These are phyloP conservation scores for Globisporangium echinulatum DNA, from an alignment of 352 stramenopile species.

Conservation along the genomic window DNA sequence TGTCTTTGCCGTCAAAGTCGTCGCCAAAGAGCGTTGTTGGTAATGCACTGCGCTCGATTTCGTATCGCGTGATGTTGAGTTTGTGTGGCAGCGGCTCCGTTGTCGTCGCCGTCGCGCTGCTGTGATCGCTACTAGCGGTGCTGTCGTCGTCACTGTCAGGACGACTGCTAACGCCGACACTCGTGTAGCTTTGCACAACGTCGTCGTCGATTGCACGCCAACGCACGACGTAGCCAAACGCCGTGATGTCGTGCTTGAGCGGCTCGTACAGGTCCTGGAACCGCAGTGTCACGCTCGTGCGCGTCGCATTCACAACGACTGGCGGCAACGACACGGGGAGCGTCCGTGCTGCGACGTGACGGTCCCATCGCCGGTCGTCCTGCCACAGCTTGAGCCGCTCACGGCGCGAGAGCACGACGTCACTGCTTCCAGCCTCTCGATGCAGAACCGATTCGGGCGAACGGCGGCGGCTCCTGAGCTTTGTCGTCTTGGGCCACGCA, in stretches of 20 bases:
- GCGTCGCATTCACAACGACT: conserved; percentile 52
- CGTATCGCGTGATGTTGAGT: conserved; percentile 47
- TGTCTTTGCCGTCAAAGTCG: conserved; percentile 73
- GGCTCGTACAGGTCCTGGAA: conserved; percentile 76
- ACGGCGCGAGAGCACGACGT: conserved; percentile 44
- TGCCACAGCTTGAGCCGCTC: conserved; percentile 80
- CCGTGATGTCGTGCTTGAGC: conserved; percentile 53
- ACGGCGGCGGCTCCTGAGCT: conserved; percentile 18
- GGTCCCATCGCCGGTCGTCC: conserved; percentile 66
- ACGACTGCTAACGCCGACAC: no score
- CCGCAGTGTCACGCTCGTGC: conserved; percentile 37
- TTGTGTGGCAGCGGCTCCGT: background rate
- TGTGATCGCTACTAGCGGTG: background rate
- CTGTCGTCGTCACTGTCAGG: background rate
- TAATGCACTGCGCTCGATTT: conserved; percentile 50
- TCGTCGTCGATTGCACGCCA: conserved; percentile 29
- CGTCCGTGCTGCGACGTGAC: conserved; percentile 54
- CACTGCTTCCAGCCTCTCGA: conserved; percentile 1
- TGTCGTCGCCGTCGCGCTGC: no score
- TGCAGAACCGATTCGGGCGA: no score
- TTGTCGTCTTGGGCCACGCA: conserved; percentile 57
- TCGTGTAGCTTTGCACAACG: no score
- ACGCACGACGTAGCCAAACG: conserved; percentile 59
- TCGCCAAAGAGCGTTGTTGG: conserved; percentile 65
- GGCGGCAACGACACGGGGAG: conserved; percentile 58